Evolutionary conservation across 2,329 filamentous ascomycete genomes (phyloP), one percentile per base, ranked within the genome.

Genomic region (Penicillium occitanis): DNA sequence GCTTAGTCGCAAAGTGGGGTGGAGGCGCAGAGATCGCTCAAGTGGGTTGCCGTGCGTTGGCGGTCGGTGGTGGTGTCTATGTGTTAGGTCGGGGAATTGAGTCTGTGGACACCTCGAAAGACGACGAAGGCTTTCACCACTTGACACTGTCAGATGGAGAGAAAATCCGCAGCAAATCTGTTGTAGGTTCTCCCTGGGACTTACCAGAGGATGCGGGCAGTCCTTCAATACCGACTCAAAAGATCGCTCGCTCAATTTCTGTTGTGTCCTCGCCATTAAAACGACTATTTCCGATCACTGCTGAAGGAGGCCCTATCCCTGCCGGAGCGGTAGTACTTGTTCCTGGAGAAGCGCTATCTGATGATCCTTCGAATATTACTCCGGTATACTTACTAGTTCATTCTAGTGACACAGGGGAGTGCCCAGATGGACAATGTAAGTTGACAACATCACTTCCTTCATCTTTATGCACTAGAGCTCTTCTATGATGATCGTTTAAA

Each of bases 1-100:
- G 92, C 57, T 88, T 99, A 13, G 87, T 96, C 70, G 90, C 93
- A 25, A 97, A 97, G 83, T 99, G 93, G 90, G 94, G 94, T 57
- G 93, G 94, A 33, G 84, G 91, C 57, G 90, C 92, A 37, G 94
- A 99, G 78, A 88, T 98, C 67, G 88, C 91, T 35, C 94, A 99
- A 81, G 93, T 97, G 28, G 91, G 89, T 4, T 98, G 95, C 76
- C 90, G 94, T 71, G 92, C 94, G 46, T 89, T 90, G 68, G 94
- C 94, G 22, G 95, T 99, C 6, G 94, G 94, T 42, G 95, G 95
- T 58, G 92, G 89, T 11, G 87, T 96, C 3, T 98, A 98, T 79
- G 91, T 97, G 76, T 86, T 98, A 17, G 90, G 88, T 51, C 90
- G 89, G 59, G 88, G 88, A 10, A 81, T 95, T 63, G 76, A 84